Evolutionary conservation across 1,139 yeast species (phyloP).

Genomic region (Saccharomyces hybrid): DNA sequence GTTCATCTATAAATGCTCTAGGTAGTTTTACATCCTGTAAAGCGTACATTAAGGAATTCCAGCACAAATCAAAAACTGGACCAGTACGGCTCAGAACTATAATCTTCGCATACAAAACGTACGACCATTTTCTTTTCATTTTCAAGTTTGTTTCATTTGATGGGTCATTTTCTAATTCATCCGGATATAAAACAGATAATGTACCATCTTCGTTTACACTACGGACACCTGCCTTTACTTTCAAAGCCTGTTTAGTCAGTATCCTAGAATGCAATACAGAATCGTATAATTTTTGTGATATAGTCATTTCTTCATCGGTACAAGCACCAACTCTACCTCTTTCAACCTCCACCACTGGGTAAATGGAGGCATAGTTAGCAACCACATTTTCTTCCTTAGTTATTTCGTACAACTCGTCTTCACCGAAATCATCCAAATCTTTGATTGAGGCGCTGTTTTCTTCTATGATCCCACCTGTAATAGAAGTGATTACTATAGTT

Average conservation of each 20-base stretch:
- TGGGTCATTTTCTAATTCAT: conserved; percentile 27
- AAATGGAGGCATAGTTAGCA: conserved; percentile 40
- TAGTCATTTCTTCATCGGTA: conserved; percentile 79
- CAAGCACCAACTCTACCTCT: conserved; percentile 79
- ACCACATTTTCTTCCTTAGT: conserved; percentile 21
- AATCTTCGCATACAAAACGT: conserved; percentile 65
- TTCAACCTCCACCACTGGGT: conserved; percentile 74
- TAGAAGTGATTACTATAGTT: conserved; percentile 68
- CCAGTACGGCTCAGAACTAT: conserved; percentile 77
- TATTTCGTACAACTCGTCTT: conserved; percentile 35
- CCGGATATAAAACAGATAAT: conserved; percentile 38
- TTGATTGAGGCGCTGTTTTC: conserved; percentile 35
- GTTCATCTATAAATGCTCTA: conserved; percentile 53
- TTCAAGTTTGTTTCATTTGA: conserved; percentile 15
- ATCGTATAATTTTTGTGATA: conserved; percentile 64
- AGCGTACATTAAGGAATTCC: conserved; percentile 62
- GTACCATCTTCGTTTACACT: conserved; percentile 37
- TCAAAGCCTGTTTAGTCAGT: conserved; percentile 41
- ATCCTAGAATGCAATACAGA: conserved; percentile 48
- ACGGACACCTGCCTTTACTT: conserved; percentile 44
- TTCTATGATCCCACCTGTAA: conserved; percentile 65
- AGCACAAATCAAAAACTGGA: conserved; percentile 71
- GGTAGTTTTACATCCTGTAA: conserved; percentile 58
- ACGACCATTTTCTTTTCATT: conserved; percentile 42
- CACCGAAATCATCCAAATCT: conserved; percentile 31